A percentile compares a stretch with the other conserved stretches of the same genome.
These are phyloP conservation scores for Coemansia sp. DNA, from an alignment of 371 early-diverging fungal species.

Conservation along the genomic window DNA sequence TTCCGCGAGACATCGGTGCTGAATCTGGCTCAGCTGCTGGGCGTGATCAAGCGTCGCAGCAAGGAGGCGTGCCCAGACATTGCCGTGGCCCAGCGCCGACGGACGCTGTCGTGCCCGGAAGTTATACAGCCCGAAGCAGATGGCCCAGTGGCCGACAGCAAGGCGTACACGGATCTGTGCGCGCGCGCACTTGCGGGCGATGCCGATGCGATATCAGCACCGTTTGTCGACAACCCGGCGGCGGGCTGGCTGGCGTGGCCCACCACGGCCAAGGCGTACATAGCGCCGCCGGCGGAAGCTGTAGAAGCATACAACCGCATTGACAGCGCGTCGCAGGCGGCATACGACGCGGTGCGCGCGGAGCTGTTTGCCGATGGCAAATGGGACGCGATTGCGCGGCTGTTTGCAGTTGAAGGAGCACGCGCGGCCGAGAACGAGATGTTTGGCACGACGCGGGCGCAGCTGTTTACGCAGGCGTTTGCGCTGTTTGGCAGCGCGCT, in stretches of 20 bases:
- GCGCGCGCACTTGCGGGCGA: conserved; percentile 36
- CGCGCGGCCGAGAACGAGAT: conserved; percentile 60
- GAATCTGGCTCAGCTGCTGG: conserved; percentile 53
- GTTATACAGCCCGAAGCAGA: too few relatives aligned
- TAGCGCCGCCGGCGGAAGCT: conserved; percentile 45
- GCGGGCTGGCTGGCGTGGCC: conserved; percentile 84
- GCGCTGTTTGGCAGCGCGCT: conserved; percentile 65
- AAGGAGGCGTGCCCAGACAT: conserved; percentile 11
- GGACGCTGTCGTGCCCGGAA: neutral
- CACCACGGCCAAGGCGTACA: conserved; percentile 56
- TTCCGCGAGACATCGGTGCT: conserved; percentile 66
- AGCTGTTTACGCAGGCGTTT: conserved; percentile 67
- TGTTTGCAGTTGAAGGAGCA: conserved; percentile 64
- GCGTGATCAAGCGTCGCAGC: conserved; percentile 62
- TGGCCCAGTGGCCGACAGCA: neutral
- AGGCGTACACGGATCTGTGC: conserved; percentile 28
- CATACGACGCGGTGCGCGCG: conserved; percentile 56
- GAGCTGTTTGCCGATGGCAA: conserved; percentile 54
- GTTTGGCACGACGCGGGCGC: conserved; percentile 59
- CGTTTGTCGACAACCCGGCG: conserved; percentile 53
- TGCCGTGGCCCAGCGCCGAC: conserved; percentile 6
- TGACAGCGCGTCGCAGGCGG: conserved; percentile 55
- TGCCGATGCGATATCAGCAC: conserved; percentile 11
- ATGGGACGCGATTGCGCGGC: conserved; percentile 60
- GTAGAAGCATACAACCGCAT: conserved; percentile 45